Evolutionary conservation across 768 basidiomycete genomes (phyloP).

Genomic region (Boletus vinaceobasis): DNA sequence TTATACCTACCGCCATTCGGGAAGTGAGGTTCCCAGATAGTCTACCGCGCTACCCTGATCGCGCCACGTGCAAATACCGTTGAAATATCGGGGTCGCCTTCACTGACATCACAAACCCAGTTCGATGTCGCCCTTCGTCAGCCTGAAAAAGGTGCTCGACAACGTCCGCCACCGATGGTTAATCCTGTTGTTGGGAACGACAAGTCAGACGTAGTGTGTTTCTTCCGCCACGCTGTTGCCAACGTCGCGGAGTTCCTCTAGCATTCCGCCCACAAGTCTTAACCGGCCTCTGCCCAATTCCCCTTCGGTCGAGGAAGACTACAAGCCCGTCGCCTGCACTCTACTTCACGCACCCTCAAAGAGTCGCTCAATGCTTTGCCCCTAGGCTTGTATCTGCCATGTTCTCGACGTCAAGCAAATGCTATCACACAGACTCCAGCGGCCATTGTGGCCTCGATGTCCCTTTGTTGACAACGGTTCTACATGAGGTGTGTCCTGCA

Average conservation of each 20-base stretch:
- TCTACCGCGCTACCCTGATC: conserved; percentile 65
- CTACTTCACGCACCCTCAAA: conserved; percentile 9
- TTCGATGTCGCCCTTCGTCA: conserved; percentile 2
- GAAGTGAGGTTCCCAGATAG: conserved; percentile 39
- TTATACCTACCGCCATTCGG: no score
- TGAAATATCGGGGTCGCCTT: conserved; percentile 12
- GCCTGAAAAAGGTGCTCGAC: conserved; percentile 14
- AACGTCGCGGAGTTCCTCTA: conserved; percentile 23
- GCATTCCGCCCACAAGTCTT: conserved; percentile 29
- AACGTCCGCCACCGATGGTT: conserved; percentile 5
- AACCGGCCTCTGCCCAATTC: conserved; percentile 31
- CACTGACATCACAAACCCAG: conserved; percentile 6
- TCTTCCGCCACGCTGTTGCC: conserved; percentile 20
- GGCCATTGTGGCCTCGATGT: conserved; percentile 34
- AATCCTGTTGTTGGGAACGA: conserved; percentile 16
- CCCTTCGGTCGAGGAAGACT: conserved; percentile 27
- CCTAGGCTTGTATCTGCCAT: conserved; percentile 7
- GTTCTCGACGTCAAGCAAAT: conserved; percentile 16
- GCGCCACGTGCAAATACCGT: conserved; percentile 31
- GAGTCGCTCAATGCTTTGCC: conserved; percentile 6
- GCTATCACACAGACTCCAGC: conserved; percentile 24
- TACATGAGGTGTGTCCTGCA: conserved; percentile 63
- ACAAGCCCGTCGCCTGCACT: conserved; percentile 12
- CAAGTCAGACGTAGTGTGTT: conserved; percentile 28
- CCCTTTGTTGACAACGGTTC: conserved; percentile 51